These are phyloP conservation scores for Streptanthus diversifolius DNA, from an alignment of 345 rosid genomes.

Conservation along the genomic window DNA sequence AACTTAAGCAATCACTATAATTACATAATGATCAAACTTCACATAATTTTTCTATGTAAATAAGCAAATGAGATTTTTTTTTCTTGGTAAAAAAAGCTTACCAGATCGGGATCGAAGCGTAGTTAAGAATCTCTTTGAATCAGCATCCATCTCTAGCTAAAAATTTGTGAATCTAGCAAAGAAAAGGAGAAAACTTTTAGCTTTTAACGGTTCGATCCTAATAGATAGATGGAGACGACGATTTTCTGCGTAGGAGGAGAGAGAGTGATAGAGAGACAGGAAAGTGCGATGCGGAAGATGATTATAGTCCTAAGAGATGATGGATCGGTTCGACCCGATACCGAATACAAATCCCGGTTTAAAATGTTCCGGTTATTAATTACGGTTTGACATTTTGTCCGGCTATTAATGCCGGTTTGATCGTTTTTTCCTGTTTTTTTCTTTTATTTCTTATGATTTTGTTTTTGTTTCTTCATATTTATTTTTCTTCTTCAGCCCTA, in stretches of 20 bases:
- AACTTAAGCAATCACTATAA: background rate
- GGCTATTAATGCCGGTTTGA: background rate
- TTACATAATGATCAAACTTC: background rate
- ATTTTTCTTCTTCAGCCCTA: constrained; percentile 7
- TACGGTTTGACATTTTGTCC: background rate
- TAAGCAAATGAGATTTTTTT: background rate
- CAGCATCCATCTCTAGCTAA: constrained; percentile 65
- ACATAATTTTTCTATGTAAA: background rate
- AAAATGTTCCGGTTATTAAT: background rate
- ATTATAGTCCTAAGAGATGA: background rate
- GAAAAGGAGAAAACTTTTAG: background rate
- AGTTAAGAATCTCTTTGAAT: constrained; percentile 72
- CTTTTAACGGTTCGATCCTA: constrained; percentile 1
- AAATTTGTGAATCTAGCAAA: background rate
- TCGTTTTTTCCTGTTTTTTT: too few species aligned
- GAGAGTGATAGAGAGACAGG: constrained; percentile 2
- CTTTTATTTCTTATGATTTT: too few species aligned
- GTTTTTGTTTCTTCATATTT: background rate
- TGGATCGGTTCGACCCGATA: background rate
- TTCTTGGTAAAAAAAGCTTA: constrained; percentile 27
- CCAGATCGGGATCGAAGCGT: constrained; percentile 91
- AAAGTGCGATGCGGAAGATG: background rate
- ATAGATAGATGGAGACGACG: constrained; percentile 3
- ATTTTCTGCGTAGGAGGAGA: constrained; percentile 31
- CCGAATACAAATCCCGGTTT: background rate